A percentile compares a stretch with the other conserved stretches of the same genome.
Conservation (phyloP, 345 rosid genomes). For the Populus tremula region DNA sequence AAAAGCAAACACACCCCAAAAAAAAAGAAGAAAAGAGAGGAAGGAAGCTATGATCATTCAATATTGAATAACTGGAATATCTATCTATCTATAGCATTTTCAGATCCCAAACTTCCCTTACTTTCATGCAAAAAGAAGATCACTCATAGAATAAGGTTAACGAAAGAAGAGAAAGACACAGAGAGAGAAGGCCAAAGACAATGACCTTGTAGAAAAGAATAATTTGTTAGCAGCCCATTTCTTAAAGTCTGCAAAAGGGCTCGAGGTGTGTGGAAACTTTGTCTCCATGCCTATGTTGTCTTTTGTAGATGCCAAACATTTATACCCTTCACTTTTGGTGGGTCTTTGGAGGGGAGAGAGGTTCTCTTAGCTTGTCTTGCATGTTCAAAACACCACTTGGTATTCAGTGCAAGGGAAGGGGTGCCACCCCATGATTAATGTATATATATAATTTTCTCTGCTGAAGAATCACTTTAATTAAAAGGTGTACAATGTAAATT, state of each 20-base stretch:
- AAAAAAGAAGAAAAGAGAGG: not conserved
- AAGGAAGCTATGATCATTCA: no score
- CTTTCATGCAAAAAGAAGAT: conserved; percentile 41
- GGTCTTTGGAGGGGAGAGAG: conserved; percentile 9
- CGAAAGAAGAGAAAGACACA: conserved; percentile 9
- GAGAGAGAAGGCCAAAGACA: conserved; percentile 15
- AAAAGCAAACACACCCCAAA: conserved; percentile 12
- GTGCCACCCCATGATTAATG: not conserved
- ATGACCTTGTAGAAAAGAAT: conserved; percentile 32
- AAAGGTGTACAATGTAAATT: conserved; percentile 1
- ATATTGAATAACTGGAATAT: not conserved
- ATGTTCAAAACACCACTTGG: conserved; percentile 1
- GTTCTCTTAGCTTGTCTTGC: conserved; percentile 22
- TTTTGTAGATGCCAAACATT: conserved; percentile 29
- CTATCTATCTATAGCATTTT: conserved; percentile 19
- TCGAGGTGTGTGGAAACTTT: conserved; percentile 36
- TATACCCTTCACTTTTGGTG: conserved; percentile 7
- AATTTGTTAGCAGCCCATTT: conserved; percentile 12
- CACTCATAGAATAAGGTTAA: not conserved
- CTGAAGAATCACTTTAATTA: conserved; percentile 1
- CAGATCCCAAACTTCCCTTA: conserved; percentile 45
- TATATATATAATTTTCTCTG: not conserved
- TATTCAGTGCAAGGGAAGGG: conserved; percentile 16
- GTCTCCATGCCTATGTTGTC: conserved; percentile 41
- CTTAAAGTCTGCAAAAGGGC: no score